Base-by-base conservation (phyloP, 371 early-diverging fungal species). In the Mucor piriformis region DNA sequence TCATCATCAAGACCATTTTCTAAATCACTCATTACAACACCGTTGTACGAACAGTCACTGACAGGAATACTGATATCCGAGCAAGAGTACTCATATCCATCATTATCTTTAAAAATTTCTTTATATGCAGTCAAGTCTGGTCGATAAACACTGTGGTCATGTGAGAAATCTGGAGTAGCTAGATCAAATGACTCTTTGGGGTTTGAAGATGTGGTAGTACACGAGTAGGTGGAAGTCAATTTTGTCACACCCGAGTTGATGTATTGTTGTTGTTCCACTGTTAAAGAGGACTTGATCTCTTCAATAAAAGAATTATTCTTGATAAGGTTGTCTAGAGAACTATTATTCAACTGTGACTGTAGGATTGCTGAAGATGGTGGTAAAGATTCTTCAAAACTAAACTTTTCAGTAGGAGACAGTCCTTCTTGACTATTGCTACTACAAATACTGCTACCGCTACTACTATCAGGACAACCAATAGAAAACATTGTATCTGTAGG, bases 241-340 rank as follows among this genome's bases (percentile, higher is more conserved):
- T n/a, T 37, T 34, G 60, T 52, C 15, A 27, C 27, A 59, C 60
- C 53, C 60, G 60, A 59, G 44, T 34, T 56, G 37, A 53, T 44
- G 55, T 44, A 53, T 20, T 48, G 32, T 8, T 44, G 43, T 15
- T 51, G 50, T 25, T 25, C 44, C 33, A 46, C 8, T 12, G 46
- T 10, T 21, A 46, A 18, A 25, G 46, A 46, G 10, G 46, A 46
- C 12, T 18, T 23, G 20, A 46, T 46, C 2, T 24, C 13, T 46
- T 46, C 46, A 12, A 46, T 46, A 46, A 46, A 46, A 12, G 46
- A 46, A 24, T 46, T 46, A 12, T 46, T 46, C 4, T 20, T 44
- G 21, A 33, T 35, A 35, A 59, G 47, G n/a, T 34, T 37, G 29
- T 33, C 55, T 12, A 54, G 29, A 13, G 44, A 27, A 13, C 20